A percentile compares a stretch with the other conserved stretches of the same genome.
These are phyloP conservation scores for Naganishia vishniacii DNA, from an alignment of 768 basidiomycete genomes.

Conservation along the genomic window DNA sequence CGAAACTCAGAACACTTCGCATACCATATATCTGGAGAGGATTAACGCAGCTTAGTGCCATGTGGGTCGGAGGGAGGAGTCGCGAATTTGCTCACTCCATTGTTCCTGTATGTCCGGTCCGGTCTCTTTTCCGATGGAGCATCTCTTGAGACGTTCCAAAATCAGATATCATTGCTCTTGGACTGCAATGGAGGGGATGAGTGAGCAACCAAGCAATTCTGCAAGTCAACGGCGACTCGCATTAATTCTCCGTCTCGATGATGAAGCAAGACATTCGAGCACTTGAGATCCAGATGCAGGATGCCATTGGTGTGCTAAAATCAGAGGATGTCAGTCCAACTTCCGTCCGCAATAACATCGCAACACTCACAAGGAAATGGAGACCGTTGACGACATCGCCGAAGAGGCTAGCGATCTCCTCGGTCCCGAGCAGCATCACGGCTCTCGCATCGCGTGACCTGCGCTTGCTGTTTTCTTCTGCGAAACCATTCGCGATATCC, in stretches of 20 bases:
- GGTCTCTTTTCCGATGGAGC: slow-evolving; percentile 61
- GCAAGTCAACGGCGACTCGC: slow-evolving; percentile 50
- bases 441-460: slow-evolving; percentile 50
- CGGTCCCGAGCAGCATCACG: slow-evolving; percentile 75
- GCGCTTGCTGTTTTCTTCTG: neutral
- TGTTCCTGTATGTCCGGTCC: slow-evolving; percentile 95
- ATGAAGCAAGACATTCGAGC: slow-evolving; percentile 84
- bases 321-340: neutral
- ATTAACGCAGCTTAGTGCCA: neutral
- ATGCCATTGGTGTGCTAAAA: slow-evolving; percentile 55
- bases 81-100: slow-evolving; percentile 63
- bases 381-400: slow-evolving; percentile 80
- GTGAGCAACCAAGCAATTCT: neutral
- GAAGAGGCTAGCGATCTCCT: slow-evolving; percentile 76
- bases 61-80: neutral
- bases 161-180: slow-evolving; percentile 88
- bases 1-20: neutral
- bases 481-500: slow-evolving; percentile 5
- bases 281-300: slow-evolving; percentile 87
- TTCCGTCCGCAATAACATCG: neutral
- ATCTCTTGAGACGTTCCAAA: slow-evolving; percentile 93
- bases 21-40: slow-evolving; percentile 38
- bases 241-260: slow-evolving; percentile 81
- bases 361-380: slow-evolving; percentile 67
- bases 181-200: slow-evolving; percentile 54